Evolutionary conservation across 2,329 filamentous ascomycete species (phyloP), one percentile per base, ranked within the genome.

Genomic region (Claviceps digitariae): DNA sequence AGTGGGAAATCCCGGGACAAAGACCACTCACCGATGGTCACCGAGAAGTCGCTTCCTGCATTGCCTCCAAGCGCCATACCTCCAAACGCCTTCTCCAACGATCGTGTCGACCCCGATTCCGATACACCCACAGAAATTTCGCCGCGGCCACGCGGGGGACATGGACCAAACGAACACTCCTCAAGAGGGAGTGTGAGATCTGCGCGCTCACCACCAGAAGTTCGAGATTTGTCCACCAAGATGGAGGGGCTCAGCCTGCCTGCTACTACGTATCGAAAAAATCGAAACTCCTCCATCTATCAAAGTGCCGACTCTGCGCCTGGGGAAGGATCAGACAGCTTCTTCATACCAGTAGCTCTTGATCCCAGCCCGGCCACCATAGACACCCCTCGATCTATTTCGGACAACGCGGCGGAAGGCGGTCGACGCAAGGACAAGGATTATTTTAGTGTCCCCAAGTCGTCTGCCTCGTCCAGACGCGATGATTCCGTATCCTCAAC

Each of bases 11-110:
- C 76, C 50, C 74, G 79, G 61, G 81, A 83, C 59, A 83, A 84
- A 65, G 81, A 84, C 17, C 68, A 71, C 47, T 81, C 75, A 51
- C 79, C 83, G 21, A 81, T 83, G 73, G 83, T 88, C 57, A 81
- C 87, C 41, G 91, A 98, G 66, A 97, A 97, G 68, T 95, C 90
- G 7, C 74, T 98, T 38, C 93, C 93, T 21, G 93, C 93, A 27
- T 76, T 97, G 25, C 93, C 91, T 31, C 86, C 87, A 6, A 88
- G 81, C 60, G 85, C 83, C 31, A 75, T 82, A 34, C 75, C 81
- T 38, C 76, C 78, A 43, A 80, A 77, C 58, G 75, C 79, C 3
- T 86, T 84, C 62, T 79, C 79, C 73, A 66, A 75, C 67, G 64
- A 82, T 65, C 64, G 83, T 70, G 68, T 75, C 67, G 68, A 84